Base-by-base conservation (phyloP, 805 yeast genomes). In the Candida suzukii region DNA sequence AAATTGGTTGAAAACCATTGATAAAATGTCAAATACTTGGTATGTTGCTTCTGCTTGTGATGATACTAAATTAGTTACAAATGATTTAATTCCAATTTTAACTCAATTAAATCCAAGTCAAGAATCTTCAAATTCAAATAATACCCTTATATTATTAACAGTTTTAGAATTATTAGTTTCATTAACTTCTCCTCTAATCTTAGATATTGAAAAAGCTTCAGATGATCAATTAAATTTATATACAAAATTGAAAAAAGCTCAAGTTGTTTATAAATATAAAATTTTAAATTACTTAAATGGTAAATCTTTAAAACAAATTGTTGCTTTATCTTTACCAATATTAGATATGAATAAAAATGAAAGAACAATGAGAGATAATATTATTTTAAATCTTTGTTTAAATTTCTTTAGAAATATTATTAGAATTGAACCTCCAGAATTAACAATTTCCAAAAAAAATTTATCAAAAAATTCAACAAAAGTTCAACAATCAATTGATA, bases 21-120 rank as follows among this genome's bases (percentile, higher is more conserved):
- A 91, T 59, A 93, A 86, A 42, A 71, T 71, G 34, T 71, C 76
- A 40, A 70, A 76, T 40, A 68, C 80, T 14, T 81, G 79, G 70
- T 88, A 83, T 45, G 96, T 91, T 5, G 95, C 96, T 0, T 70
- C 85, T 39, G 95, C 96, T 1, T 82, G 95, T 47, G 84, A 88
- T 5, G 91, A 85, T 41, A 78, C 84, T 13, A 83, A 83, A 1
- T 67, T 93, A 11, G 81, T 91, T 6, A 57, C 68, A 1, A 78
- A 77, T 50, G 98, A 91, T 60, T 60, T 93, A 41, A 57, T 83
- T 6, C 83, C 80, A 10, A 88, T 93, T 20, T 57, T 93, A 35
- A 70, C 83, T 20, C 80, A 78, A 53, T 85, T 91, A 87, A 59
- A 61, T 2, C 45, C 48, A 33, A 46, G 56, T 39, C 49, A 50